Evolutionary conservation across 352 stramenopile species (phyloP), one percentile per base, ranked within the genome.

Genomic region (Blastocystis hominis): DNA sequence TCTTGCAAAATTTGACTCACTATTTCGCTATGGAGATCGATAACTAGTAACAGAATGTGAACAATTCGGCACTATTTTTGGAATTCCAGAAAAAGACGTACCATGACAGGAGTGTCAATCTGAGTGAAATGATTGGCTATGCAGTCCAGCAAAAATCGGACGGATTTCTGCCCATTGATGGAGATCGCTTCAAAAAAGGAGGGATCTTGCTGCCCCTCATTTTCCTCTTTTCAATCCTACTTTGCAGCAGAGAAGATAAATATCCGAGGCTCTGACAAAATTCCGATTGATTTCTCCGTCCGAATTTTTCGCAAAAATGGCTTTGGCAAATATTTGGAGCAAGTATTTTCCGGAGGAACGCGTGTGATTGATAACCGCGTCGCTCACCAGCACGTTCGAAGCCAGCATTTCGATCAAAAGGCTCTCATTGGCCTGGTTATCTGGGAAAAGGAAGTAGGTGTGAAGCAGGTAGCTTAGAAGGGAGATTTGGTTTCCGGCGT

Each of bases 221-320:
- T 4, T 6, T 4, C 3, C 1, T 6, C 4, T 38, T 10, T 20
- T 13, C 1, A 69, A 20, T n/a, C 44, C 3, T 13, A 84, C 72
- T 7, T 64, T 66, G n/a, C 72, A 84, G 34, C 50, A 84, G 2
- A 24, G 66, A n/a, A 84, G 20, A 84, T 84, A 84, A 15, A 84
- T 44, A 0, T 34, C 50, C 6, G 72, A 84, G 24, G 72, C 17
- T 24, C 30, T 30, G 20, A 66, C 24, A 42, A 84, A 84, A 34
- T 68, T 84, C 7, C 55, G 72, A 44, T 20, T 64, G 17, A 84
- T 40, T 5, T 10, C 1, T 3, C 42, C 30, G 10, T 66, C 38
- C 3, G 50, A 5, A 38, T 34, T n/a, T n/a, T 34, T 34, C 9
- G 68, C 17, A 34, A 47, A 47, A 34, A 84, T 34, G 0, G 72